Percentiles rank a stretch among this genome's conserved stretches.
phyloP scores from a whole-genome alignment of 768 basidiomycete species.

The Boletus subparvulus region DNA sequence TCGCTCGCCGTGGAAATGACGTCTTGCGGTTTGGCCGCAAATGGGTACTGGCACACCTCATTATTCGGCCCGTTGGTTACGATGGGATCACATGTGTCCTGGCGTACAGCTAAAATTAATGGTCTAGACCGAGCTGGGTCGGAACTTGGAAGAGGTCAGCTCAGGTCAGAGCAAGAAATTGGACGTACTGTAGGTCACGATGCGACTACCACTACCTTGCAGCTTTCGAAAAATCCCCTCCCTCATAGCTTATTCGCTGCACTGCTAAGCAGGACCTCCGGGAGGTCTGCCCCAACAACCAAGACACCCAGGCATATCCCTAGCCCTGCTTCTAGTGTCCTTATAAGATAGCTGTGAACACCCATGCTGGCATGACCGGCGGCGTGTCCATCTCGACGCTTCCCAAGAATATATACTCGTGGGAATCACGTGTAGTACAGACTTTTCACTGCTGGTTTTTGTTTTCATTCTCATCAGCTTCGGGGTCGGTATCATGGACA shows the following conservation, averaged over 20 bases:
- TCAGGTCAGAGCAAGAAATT: too few species aligned
- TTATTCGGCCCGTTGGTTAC: background rate
- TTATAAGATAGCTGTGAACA: too few species aligned
- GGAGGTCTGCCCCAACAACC: background rate
- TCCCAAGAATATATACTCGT: background rate
- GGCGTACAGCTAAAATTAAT: too few species aligned
- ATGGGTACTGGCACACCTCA: background rate
- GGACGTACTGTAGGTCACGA: too few species aligned
- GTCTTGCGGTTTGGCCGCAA: background rate
- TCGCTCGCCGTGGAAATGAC: background rate
- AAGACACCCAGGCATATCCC: background rate
- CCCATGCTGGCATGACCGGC: too few species aligned
- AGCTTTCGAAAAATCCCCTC: background rate
- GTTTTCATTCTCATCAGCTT: background rate
- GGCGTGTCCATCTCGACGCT: too few species aligned
- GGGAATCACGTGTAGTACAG: constrained; percentile 5
- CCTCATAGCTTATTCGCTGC: background rate
- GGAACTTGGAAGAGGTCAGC: background rate
- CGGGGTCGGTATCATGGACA: constrained; percentile 17
- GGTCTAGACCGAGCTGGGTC: too few species aligned
- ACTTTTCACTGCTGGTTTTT: background rate
- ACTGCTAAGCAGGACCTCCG: background rate
- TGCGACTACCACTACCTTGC: too few species aligned
- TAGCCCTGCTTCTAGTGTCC: background rate
- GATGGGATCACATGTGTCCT: background rate